Conservation (phyloP, 1,284 basidiomycete species). For the Gomphus bonarii region DNA sequence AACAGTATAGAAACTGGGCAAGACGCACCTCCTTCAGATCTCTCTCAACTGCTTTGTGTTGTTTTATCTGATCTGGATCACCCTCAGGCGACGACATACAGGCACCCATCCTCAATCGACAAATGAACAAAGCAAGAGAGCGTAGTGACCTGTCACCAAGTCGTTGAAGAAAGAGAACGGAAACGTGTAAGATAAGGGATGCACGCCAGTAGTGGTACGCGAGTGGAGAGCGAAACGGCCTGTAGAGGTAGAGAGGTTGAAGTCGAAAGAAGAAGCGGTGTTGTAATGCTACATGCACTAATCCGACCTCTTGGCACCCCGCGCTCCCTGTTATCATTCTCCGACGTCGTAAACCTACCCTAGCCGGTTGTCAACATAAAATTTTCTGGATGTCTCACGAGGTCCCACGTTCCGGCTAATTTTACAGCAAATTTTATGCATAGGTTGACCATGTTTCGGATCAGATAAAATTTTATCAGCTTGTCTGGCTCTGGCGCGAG, state of each 20-base stretch:
- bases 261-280: not conserved
- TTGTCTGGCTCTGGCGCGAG: too few relatives aligned
- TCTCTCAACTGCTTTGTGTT: slow-evolving; percentile 60
- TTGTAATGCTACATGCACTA: not conserved
- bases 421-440: not conserved
- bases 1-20: not conserved
- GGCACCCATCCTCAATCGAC: slow-evolving; percentile 47
- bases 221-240: not conserved
- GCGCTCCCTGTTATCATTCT: too few relatives aligned
- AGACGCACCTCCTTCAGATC: slow-evolving; percentile 47
- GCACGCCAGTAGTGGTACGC: not conserved
- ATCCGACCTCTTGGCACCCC: too few relatives aligned
- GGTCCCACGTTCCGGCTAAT: not conserved
- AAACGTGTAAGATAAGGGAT: not conserved
- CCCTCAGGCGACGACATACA: slow-evolving; percentile 48
- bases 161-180: not conserved
- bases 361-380: too few relatives aligned
- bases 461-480: too few relatives aligned
- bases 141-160: not conserved
- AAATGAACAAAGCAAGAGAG: not conserved
- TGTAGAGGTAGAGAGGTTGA: not conserved
- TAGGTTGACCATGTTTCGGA: too few relatives aligned
- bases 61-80: slow-evolving; percentile 18
- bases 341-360: too few relatives aligned
- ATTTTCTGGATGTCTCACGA: too few relatives aligned